These are phyloP conservation scores for Fusarium metavorans DNA, from an alignment of 2,329 filamentous ascomycete species.

Conservation along the genomic window DNA sequence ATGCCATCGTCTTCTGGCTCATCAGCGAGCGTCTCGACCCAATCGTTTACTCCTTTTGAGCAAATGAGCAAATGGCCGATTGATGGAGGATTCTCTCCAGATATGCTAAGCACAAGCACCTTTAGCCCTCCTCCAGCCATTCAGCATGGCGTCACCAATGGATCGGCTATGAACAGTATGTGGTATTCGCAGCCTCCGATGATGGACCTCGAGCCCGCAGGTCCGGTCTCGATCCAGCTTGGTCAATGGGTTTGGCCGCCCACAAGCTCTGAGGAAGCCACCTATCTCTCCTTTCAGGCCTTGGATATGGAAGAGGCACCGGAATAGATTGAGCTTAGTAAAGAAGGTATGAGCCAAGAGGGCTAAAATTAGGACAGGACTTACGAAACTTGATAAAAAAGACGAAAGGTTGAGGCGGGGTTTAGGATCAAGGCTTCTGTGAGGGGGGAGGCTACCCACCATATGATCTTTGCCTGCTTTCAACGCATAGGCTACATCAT, in stretches of 20 bases:
- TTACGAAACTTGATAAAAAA: neutral
- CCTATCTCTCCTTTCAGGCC: slow-evolving; percentile 31
- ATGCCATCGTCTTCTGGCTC: slow-evolving; percentile 40
- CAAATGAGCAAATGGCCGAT: slow-evolving; percentile 44
- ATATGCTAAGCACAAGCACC: slow-evolving; percentile 33
- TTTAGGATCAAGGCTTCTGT: neutral
- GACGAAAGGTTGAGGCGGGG: neutral
- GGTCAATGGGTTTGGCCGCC: slow-evolving; percentile 47
- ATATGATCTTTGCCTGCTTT: neutral
- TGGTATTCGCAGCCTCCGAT: slow-evolving; percentile 48
- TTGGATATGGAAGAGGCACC: slow-evolving; percentile 37
- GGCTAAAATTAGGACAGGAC: neutral
- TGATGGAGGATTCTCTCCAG: slow-evolving; percentile 38
- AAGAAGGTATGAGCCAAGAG: neutral
- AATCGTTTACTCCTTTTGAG: slow-evolving; percentile 41
- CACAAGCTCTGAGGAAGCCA: slow-evolving; percentile 31
- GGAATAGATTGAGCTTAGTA: neutral
- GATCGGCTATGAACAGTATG: slow-evolving; percentile 40
- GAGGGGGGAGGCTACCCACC: neutral
- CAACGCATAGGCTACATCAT: neutral
- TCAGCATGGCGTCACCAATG: slow-evolving; percentile 41
- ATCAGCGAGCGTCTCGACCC: slow-evolving; percentile 36
- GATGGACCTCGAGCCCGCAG: slow-evolving; percentile 47
- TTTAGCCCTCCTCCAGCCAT: slow-evolving; percentile 24
- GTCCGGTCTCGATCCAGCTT: slow-evolving; percentile 36